Conservation (phyloP, 140 eudicot genomes). For the Bidens hawaiensis region DNA sequence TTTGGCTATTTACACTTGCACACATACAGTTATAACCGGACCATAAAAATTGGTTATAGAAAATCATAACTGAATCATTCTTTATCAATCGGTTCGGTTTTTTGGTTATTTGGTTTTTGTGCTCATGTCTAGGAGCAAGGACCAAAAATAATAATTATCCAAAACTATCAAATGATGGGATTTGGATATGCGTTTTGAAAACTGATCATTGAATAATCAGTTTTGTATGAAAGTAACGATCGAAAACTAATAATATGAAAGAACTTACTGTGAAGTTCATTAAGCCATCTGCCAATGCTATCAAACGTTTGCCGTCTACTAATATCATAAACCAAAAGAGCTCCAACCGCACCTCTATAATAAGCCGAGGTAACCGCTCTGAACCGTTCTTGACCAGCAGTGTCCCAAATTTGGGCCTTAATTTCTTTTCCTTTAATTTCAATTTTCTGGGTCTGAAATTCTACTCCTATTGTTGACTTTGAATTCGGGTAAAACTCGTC, state of each 20-base stretch:
- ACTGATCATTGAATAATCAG: conserved; percentile 2
- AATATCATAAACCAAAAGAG: conserved; percentile 84
- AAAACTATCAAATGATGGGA: not conserved
- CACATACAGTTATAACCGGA: too few relatives aligned
- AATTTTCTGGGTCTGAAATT: conserved; percentile 87
- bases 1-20: too few relatives aligned
- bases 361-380: conserved; percentile 95
- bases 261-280: conserved; percentile 90
- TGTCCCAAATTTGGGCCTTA: conserved; percentile 95
- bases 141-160: too few relatives aligned
- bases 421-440: conserved; percentile 83
- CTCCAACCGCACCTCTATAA: conserved; percentile 95
- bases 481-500: conserved; percentile 87
- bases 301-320: conserved; percentile 79
- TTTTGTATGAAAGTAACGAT: not conserved
- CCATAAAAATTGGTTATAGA: too few relatives aligned
- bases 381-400: conserved; percentile 95
- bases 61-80: too few relatives aligned
- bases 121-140: too few relatives aligned
- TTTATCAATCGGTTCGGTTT: too few relatives aligned
- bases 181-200: not conserved
- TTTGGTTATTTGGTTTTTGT: too few relatives aligned
- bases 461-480: conserved; percentile 89
- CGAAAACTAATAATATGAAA: not conserved
- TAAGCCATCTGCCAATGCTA: conserved; percentile 91